phyloP scores from a whole-genome alignment of 1,139 yeast genomes.

The Trichomonascaceae sp. region DNA sequence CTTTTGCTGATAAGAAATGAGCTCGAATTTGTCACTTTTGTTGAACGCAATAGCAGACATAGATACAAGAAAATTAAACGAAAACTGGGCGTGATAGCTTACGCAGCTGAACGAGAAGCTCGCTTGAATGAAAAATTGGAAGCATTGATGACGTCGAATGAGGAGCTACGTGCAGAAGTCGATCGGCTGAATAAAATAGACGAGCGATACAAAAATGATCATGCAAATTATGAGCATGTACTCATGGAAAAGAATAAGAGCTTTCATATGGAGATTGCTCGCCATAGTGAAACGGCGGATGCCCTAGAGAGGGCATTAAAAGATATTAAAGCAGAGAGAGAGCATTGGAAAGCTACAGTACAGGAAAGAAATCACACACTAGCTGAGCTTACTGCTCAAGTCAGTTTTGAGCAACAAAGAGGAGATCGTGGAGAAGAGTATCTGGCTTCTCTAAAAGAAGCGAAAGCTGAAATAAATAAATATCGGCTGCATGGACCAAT shows the following conservation, averaged over 20 bases:
- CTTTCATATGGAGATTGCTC: constrained; percentile 25
- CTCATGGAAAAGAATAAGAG: constrained; percentile 32
- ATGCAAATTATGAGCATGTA: constrained; percentile 32
- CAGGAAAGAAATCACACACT: constrained; percentile 18
- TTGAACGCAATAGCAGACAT: constrained; percentile 47
- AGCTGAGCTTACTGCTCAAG: constrained; percentile 21
- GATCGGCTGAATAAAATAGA: constrained; percentile 25
- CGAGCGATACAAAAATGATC: constrained; percentile 28
- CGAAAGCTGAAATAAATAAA: constrained; percentile 19
- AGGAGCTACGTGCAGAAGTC: constrained; percentile 28
- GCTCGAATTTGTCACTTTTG: constrained; percentile 53
- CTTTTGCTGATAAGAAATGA: constrained; percentile 55
- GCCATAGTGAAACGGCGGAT: constrained; percentile 24
- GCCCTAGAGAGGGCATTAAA: constrained; percentile 17
- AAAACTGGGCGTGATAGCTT: constrained; percentile 32
- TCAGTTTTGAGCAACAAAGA: constrained; percentile 18
- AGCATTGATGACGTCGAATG: constrained; percentile 25
- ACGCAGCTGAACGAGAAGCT: constrained; percentile 29
- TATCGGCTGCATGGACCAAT: constrained; percentile 1
- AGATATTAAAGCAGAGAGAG: background rate
- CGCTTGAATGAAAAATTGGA: constrained; percentile 27
- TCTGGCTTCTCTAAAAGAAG: constrained; percentile 19
- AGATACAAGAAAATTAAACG: constrained; percentile 39
- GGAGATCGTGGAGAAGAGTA: constrained; percentile 15
- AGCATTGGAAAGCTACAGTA: constrained; percentile 10